Evolutionary conservation across 805 yeast genomes (phyloP), one percentile per base, ranked within the genome.

Genomic region (Wickerhamomyces canadensis): DNA sequence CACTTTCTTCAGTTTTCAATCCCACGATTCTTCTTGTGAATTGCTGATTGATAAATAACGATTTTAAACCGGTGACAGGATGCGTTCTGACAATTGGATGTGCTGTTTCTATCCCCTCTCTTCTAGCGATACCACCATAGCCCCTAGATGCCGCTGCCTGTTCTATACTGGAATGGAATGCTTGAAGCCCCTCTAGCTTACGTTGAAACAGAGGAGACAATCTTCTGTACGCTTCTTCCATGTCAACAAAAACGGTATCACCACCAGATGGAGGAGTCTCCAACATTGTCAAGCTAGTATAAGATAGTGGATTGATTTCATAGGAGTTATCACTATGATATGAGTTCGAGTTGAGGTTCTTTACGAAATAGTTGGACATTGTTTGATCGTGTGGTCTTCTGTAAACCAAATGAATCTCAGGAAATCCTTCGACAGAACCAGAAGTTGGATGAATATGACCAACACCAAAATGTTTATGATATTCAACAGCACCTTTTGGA

Each of bases 391-490:
- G 26, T 4, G 44, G 39, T 31, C 44, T 32, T 37, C 42, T 63
- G 65, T 48, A 62, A 61, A 24, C 81, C 84, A 22, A 81, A 76
- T 77, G 83, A 40, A 78, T 64, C 41, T 78, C 80, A 4, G 84
- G 80, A 41, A 60, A 60, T 10, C 62, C 67, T 47, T 61, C 61
- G 21, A 81, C 85, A 19, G 82, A 76, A 12, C 85, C 85, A 7
- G 83, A 74, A 13, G 83, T 76, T 34, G 84, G 84, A 52, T 80
- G 87, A 44, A 78, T 68, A 57, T 80, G 86, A 43, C 75, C 67
- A 27, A 75, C 74, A 24, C 88, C 87, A 54, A 76, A 80, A 52
- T 80, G 72, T 29, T 55, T 55, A 28, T 81, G 84, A 59, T 65
- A 78, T 27, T 78, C 67, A 18, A 52, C 58, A 19, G 57, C 53